phyloP scores from a whole-genome alignment of 345 rosid genomes.

The Limnanthes douglasii region DNA sequence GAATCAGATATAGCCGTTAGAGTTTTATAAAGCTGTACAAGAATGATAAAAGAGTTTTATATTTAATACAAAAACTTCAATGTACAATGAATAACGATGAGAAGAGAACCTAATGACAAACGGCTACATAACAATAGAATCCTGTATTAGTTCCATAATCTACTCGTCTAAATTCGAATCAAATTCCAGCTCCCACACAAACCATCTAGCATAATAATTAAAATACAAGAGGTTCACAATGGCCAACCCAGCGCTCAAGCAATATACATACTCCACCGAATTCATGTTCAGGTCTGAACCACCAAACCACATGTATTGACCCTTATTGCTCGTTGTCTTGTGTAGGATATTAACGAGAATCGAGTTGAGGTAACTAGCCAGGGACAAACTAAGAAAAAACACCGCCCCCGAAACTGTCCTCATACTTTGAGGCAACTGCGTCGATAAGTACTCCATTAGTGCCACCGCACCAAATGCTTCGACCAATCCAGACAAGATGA shows the following conservation, averaged over 20 bases:
- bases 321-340: constrained; percentile 5
- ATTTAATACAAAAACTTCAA: no score
- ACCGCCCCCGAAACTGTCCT: constrained; percentile 55
- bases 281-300: constrained; percentile 30
- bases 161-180: no score
- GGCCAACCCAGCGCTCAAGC: constrained; percentile 16
- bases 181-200: no score
- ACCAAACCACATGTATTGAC: constrained; percentile 28
- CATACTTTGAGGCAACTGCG: constrained; percentile 42
- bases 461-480: constrained; percentile 61
- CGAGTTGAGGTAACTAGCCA: constrained; percentile 16
- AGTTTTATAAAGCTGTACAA: no score
- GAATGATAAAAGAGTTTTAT: no score
- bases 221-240: constrained; percentile 24
- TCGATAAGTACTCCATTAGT: constrained; percentile 37
- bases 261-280: constrained; percentile 23
- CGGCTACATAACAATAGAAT: no score
- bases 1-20: constrained; percentile 12
- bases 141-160: no score
- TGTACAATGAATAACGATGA: no score
- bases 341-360: constrained; percentile 10
- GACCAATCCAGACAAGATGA: constrained; percentile 29
- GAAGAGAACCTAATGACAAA: no score
- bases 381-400: constrained; percentile 40
- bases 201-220: constrained; percentile 16